These are phyloP conservation scores for Thymus quinquecostatus DNA, from an alignment of 257 asterid species.

Conservation along the genomic window DNA sequence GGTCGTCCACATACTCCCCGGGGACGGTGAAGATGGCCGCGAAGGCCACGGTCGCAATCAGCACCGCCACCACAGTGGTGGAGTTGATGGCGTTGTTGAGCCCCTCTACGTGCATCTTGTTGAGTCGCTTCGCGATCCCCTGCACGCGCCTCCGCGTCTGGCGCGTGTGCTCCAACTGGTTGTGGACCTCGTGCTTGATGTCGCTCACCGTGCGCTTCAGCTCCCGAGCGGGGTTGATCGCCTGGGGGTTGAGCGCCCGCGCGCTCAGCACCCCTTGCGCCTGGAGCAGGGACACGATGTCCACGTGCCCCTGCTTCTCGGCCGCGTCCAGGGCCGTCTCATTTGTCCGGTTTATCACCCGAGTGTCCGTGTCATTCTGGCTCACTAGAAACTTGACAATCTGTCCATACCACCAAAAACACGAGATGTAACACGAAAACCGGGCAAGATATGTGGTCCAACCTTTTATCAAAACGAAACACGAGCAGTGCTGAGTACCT, in stretches of 20 bases:
- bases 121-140: constrained; percentile 54
- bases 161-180: constrained; percentile 58
- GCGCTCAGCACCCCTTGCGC: constrained; percentile 52
- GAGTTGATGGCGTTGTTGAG: constrained; percentile 65
- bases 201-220: constrained; percentile 57
- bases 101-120: constrained; percentile 60
- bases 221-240: constrained; percentile 40
- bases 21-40: constrained; percentile 64
- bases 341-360: constrained; percentile 41
- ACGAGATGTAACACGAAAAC: too few species aligned
- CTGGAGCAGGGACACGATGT: constrained; percentile 33
- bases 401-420: constrained; percentile 15
- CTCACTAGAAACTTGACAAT: constrained; percentile 39
- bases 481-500: constrained; percentile 34
- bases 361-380: constrained; percentile 31
- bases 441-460: too few species aligned
- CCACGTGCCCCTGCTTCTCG: constrained; percentile 39
- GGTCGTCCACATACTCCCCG: constrained; percentile 53
- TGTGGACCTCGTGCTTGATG: constrained; percentile 62
- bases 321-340: constrained; percentile 57
- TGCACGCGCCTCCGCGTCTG: constrained; percentile 58
- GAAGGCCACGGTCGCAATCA: constrained; percentile 58
- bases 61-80: constrained; percentile 59
- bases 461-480: too few species aligned
- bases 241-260: constrained; percentile 35